Percentiles rank a stretch among this genome's conserved stretches.
These are phyloP conservation scores for Biscogniauxia sp. DNA, from an alignment of 2,329 filamentous ascomycete species.

Conservation along the genomic window DNA sequence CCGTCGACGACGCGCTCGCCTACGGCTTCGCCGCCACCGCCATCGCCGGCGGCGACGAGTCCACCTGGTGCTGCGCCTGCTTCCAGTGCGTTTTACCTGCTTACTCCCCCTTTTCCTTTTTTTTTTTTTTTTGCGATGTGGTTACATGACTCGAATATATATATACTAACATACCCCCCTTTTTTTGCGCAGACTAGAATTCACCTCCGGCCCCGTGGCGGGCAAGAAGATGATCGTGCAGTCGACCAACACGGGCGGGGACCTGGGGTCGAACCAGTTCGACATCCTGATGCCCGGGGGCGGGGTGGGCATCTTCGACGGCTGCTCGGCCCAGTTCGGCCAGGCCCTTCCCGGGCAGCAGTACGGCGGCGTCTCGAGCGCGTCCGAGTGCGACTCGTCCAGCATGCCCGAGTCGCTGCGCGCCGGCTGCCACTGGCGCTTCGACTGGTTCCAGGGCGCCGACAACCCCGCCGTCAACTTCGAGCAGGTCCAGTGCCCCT, in stretches of 20 bases:
- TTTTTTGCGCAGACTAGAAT: constrained; percentile 22
- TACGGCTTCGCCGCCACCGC: constrained; percentile 55
- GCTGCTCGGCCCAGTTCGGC: constrained; percentile 41
- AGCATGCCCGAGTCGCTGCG: constrained; percentile 42
- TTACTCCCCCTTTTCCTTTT: background rate
- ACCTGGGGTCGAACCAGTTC: constrained; percentile 51
- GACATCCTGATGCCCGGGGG: constrained; percentile 49
- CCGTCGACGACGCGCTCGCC: constrained; percentile 47
- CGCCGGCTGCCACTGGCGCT: constrained; percentile 50
- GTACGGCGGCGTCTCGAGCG: constrained; percentile 46
- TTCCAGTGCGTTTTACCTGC: constrained; percentile 41
- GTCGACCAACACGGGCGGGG: constrained; percentile 55
- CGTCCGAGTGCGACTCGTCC: constrained; percentile 37
- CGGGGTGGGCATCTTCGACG: constrained; percentile 49
- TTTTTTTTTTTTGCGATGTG: background rate
- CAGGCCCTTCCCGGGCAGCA: constrained; percentile 38
- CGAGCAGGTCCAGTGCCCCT: constrained; percentile 46
- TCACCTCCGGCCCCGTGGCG: constrained; percentile 40
- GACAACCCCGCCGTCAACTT: constrained; percentile 47
- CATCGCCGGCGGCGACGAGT: constrained; percentile 44
- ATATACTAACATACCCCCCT: background rate
- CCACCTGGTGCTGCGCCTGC: constrained; percentile 54
- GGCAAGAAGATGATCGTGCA: constrained; percentile 59
- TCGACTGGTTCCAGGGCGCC: constrained; percentile 50
- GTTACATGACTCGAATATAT: background rate